Base-by-base conservation (phyloP, 805 yeast genomes). In the Starmerella vitae region DNA sequence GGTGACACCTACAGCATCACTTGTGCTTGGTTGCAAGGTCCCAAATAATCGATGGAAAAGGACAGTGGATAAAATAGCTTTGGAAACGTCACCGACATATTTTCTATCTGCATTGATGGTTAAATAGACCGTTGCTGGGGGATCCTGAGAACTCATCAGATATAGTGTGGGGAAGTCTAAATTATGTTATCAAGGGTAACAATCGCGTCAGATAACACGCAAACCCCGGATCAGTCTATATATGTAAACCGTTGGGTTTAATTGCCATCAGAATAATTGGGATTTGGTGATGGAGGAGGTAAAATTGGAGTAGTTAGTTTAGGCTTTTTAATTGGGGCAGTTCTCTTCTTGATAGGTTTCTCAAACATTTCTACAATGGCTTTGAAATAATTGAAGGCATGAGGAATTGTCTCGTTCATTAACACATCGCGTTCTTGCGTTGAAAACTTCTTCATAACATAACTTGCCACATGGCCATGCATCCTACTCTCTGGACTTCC, bases 21-120 rank as follows among this genome's bases (percentile, higher is more conserved):
- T 58, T 3, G 71, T 66, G 13, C 61, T 56, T 2, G 86, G 84
- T 1, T 60, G 56, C 14, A 78, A 62, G 1, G 76, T 67, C 0
- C 86, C 88, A 52, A 81, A 73, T 20, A 78, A 60, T 32, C 93
- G 60, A 39, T 74, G 71, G 55, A 80, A 80, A 54, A 80, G 70
- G 15, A 80, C 72, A 2, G 81, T 63, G 63, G 81, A 74, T 39
- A 81, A 55, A 20, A 78, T 56, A 61, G 77, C 76, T 51, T 64
- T 67, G 13, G 73, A 56, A 7, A 72, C 70, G 41, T 75, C 82
- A 36, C 70, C 61, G 6, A 69, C 65, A 34, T 70, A 68, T 33
- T 71, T 67, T 38, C 72, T 54, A 44, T 74, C 80, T 5, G 54
- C 43, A 4, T 37, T 33, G 19, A 57, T 27, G n/a, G 34, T 25